Evolutionary conservation across 148 eudicot species (phyloP).

Genomic region (Euryodendron excelsum): DNA sequence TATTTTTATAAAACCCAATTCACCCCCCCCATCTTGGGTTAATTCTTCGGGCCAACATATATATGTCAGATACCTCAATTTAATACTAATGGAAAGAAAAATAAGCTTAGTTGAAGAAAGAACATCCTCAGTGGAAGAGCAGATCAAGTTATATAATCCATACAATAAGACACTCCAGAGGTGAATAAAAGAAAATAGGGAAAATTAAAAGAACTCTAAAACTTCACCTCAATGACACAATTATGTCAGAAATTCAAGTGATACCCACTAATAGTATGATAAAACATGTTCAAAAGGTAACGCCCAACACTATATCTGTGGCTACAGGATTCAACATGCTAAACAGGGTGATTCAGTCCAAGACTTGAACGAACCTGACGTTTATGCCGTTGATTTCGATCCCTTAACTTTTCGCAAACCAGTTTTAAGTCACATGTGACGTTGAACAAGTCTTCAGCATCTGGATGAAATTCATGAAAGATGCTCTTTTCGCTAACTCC

Average conservation of each 20-base stretch:
- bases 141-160: not conserved
- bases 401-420: constrained; percentile 84
- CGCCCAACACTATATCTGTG: not conserved
- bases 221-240: not conserved
- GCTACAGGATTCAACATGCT: not conserved
- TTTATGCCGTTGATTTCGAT: constrained; percentile 78
- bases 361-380: constrained; percentile 52
- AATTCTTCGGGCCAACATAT: too few species aligned
- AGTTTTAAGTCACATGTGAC: constrained; percentile 88
- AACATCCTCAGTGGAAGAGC: not conserved
- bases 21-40: too few species aligned
- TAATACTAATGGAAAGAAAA: not conserved
- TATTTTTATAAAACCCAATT: too few species aligned
- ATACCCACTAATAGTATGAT: not conserved
- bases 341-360: not conserved
- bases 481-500: constrained; percentile 88
- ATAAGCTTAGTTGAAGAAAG: not conserved
- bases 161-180: not conserved
- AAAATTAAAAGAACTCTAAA: not conserved
- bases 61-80: not conserved
- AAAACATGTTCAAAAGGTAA: not conserved
- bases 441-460: constrained; percentile 96
- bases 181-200: not conserved
- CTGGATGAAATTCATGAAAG: constrained; percentile 93
- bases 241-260: not conserved